phyloP scores from a whole-genome alignment of 2,329 filamentous ascomycete species.

The Pyricularia pennisetigena region DNA sequence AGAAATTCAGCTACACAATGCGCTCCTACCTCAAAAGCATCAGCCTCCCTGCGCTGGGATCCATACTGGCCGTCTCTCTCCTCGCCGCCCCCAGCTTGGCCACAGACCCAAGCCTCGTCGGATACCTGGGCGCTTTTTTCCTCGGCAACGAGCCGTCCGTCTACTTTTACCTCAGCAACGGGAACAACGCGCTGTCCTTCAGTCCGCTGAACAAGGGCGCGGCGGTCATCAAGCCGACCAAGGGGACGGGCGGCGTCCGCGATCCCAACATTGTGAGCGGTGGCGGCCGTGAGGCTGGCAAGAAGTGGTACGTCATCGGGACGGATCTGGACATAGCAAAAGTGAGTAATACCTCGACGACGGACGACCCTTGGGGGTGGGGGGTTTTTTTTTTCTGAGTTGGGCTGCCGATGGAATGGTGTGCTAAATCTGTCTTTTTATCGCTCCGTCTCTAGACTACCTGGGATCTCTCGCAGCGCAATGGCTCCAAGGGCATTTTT shows the following conservation, averaged over 20 bases:
- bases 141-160: constrained; percentile 41
- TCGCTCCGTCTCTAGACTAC: constrained; percentile 24
- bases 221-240: constrained; percentile 36
- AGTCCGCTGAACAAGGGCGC: constrained; percentile 36
- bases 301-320: constrained; percentile 46
- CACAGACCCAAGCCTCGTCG: constrained; percentile 29
- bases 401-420: background rate
- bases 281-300: constrained; percentile 32
- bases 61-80: background rate
- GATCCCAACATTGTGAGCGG: constrained; percentile 39
- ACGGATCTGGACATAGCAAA: constrained; percentile 42
- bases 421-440: background rate
- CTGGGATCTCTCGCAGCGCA: constrained; percentile 42
- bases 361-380: background rate
- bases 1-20: no score
- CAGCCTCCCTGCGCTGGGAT: background rate
- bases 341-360: constrained; percentile 12
- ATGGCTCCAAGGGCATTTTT: constrained; percentile 40
- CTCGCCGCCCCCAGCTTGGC: background rate
- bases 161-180: constrained; percentile 43
- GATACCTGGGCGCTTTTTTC: constrained; percentile 45
- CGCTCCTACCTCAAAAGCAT: background rate
- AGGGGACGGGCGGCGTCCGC: constrained; percentile 40
- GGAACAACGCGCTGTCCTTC: constrained; percentile 38
- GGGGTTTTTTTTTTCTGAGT: no score